phyloP scores from a whole-genome alignment of 2,329 filamentous ascomycete genomes.

The Ramichloridium luteum region DNA sequence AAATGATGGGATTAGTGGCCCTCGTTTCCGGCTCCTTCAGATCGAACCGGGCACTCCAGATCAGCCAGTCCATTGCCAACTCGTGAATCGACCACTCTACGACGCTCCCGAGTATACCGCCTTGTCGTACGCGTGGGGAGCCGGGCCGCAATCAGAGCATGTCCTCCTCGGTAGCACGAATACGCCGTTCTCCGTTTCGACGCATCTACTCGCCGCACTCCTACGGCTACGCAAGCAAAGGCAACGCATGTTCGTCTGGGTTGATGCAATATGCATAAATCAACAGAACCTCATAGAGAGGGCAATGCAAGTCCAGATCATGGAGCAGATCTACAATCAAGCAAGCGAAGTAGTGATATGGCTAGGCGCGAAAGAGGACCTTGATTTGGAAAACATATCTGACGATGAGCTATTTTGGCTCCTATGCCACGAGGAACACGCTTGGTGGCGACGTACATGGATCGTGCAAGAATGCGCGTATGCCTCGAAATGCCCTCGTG shows the following conservation, averaged over 20 bases:
- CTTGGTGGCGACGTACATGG: not conserved
- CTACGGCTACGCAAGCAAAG: not conserved
- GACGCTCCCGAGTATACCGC: not conserved
- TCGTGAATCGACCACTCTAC: not conserved
- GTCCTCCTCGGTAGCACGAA: not conserved
- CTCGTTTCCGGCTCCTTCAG: not conserved
- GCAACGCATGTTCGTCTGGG: slow-evolving; percentile 1
- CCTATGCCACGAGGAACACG: not conserved
- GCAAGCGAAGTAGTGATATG: slow-evolving; percentile 12
- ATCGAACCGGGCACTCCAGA: not conserved
- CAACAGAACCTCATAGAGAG: slow-evolving; percentile 20
- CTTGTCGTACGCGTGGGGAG: not conserved
- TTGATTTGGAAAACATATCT: not conserved
- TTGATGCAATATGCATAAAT: slow-evolving; percentile 21
- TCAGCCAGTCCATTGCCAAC: not conserved
- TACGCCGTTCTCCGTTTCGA: not conserved
- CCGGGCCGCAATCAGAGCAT: not conserved
- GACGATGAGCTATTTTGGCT: not conserved
- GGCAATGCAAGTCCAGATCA: slow-evolving; percentile 21
- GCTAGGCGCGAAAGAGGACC: slow-evolving; percentile 13
- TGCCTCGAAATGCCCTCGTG: not conserved
- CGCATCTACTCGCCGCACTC: not conserved
- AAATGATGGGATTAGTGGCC: not conserved
- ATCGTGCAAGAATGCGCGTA: not conserved
- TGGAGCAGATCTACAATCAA: slow-evolving; percentile 21